A percentile compares a stretch with the other conserved stretches of the same genome.
phyloP scores from a whole-genome alignment of 495 filamentous ascomycete genomes.

The Daldinia loculata region DNA sequence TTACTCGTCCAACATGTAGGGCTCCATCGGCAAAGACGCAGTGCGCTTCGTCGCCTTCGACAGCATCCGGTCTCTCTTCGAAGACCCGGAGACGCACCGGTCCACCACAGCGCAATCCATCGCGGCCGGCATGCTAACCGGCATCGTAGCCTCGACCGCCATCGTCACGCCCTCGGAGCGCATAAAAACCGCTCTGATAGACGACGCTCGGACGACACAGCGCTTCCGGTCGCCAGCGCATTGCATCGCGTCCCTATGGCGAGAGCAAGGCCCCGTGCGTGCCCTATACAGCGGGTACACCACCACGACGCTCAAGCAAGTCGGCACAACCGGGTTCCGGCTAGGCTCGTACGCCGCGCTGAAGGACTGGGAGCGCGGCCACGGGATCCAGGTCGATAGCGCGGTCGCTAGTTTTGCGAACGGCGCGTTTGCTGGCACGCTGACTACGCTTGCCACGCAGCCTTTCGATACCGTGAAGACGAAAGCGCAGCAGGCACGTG shows the following conservation, averaged over 20 bases:
- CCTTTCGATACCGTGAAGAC: conserved; percentile 77
- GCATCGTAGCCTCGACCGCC: conserved; percentile 64
- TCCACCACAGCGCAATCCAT: conserved; percentile 65
- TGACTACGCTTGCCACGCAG: conserved; percentile 70
- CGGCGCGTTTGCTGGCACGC: conserved; percentile 65
- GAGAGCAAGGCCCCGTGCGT: conserved; percentile 57
- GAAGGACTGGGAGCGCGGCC: conserved; percentile 63
- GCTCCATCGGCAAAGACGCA: conserved; percentile 68
- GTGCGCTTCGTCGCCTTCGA: conserved; percentile 73
- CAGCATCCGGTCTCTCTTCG: conserved; percentile 67
- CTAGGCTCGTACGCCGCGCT: conserved; percentile 75
- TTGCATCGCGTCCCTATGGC: conserved; percentile 57
- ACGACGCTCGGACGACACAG: conserved; percentile 64
- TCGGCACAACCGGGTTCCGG: conserved; percentile 68
- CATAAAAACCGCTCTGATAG: conserved; percentile 75
- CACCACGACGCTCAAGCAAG: conserved; percentile 73
- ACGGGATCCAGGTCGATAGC: conserved; percentile 49
- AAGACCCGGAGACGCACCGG: conserved; percentile 63
- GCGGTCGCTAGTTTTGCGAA: conserved; percentile 62
- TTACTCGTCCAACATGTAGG: conserved; percentile 17
- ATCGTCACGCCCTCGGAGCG: conserved; percentile 73
- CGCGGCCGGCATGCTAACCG: conserved; percentile 68
- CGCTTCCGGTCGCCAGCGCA: conserved; percentile 63
- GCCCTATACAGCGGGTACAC: conserved; percentile 69
- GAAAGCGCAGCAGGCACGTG: conserved; percentile 64